Evolutionary conservation across 768 basidiomycete genomes (phyloP), one percentile per base, ranked within the genome.

Genomic region (Xerocomus spinulosus): DNA sequence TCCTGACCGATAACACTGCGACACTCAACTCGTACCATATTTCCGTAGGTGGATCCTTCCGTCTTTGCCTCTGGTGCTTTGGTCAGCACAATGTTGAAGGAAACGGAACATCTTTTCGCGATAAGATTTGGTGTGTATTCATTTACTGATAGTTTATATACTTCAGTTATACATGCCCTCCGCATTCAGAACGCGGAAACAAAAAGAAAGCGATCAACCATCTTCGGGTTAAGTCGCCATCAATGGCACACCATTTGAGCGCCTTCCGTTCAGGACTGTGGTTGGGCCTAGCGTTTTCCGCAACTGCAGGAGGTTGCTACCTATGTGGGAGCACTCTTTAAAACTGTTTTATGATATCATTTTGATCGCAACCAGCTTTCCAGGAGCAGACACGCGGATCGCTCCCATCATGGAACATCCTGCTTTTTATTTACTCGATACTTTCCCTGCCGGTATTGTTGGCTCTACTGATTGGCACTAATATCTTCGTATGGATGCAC

Each of bases 31-130:
- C n/a, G 4, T 8, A 13, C 14, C 40, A 8, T 15, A 14, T 30
- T 24, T 3, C 34, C 40, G n/a, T 58, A 88, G 84, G 76, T 92
- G 18, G 82, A 87, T 18, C 74, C 76, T 37, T 77, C 82, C 48
- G 68, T 79, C 9, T 85, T 97, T 56, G 78, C 81, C 2, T 81
- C 83, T 3, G 80, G 82, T 15, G 70, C 74, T 14, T 65, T 70
- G 9, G 69, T 96, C 9, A 76, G 78, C 24, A 62, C 67, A 7
- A 82, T 96, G 76, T 80, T 91, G 68, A 76, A 75, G 46, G 76
- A 87, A 52, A 80, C 87, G 69, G 92, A 97, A 60, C 75, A 78
- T 1, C 67, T 87, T 37, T 97, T 85, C 65, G 83, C 92, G 2
- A 62, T 66, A 20, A 75, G 80, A 18, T 97, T 97, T 55, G 79